Base-by-base conservation (phyloP, 768 basidiomycete species). In the Mycena olivaceomarginata region DNA sequence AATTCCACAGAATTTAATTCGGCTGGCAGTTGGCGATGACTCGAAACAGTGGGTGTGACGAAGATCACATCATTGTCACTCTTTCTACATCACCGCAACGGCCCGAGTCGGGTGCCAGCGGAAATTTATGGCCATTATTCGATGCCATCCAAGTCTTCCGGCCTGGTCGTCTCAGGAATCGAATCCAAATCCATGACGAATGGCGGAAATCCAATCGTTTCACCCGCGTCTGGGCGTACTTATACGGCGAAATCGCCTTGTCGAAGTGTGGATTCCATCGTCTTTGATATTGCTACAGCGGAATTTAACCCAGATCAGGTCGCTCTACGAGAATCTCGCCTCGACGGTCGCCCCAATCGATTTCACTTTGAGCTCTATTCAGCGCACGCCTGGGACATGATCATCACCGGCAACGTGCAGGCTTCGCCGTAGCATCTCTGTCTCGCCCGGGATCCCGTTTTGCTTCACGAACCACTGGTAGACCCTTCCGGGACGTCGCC, bases 381-480 rank as follows among this genome's bases (percentile, higher is more conserved):
- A 0, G 86, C 87, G 69, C 91, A 94, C 13, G 89, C 89, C 63
- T 99, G 96, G 96, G 98, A 96, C 0, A 96, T 98, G 90, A 86
- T 98, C 60, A 83, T 98, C 40, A 96, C 97, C 0, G 98, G 98
- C 5, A 97, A 97, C 78, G n/a, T n/a, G n/a, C n/a, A n/a, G n/a
- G n/a, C n/a, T n/a, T n/a, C n/a, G 39, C 75, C 76, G 0, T 83
- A 87, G 1, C 96, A 97, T 81, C 87, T 97, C 4, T 86, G 92
- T 5, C 86, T 97, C 37, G 96, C 95, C 20, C 90, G 94, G 45
- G 96, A 97, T 81, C 86, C 95, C 12, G 84, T 92, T n/a, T 77
- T 94, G 3, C 95, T 94, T 0, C 79, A 81, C 11, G 78, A 76
- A 0, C 70, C 93, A 67, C 85, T 86, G 3, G 82, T 31, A 31